phyloP scores from a whole-genome alignment of 176 grass and related monocot genomes.

The Paspalum notatum region DNA sequence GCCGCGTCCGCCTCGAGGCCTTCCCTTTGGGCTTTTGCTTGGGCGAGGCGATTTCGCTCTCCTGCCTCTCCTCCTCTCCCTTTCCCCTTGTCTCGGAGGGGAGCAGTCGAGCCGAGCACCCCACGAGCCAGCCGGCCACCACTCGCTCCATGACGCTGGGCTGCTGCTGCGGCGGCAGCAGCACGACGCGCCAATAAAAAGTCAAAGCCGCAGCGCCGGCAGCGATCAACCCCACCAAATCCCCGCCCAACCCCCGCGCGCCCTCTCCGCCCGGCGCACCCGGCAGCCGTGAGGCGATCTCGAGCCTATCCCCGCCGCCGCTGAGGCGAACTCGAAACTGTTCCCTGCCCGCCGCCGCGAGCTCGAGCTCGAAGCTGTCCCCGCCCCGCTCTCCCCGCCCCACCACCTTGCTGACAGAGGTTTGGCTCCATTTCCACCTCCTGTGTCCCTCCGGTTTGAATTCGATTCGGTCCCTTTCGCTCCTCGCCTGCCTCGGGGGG shows the following conservation, averaged over 20 bases:
- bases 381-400: neutral
- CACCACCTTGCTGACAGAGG: neutral
- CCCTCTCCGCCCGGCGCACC: neutral
- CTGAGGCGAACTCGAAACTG: neutral
- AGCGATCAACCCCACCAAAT: constrained; percentile 21
- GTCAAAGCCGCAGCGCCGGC: constrained; percentile 21
- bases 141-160: neutral
- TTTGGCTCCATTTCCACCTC: constrained; percentile 14
- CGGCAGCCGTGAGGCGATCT: neutral
- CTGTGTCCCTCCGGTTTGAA: neutral
- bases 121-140: neutral
- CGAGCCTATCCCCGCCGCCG: neutral
- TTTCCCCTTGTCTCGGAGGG: neutral
- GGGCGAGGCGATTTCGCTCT: neutral
- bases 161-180: neutral
- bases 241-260: neutral
- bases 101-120: neutral
- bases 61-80: neutral
- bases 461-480: constrained; percentile 20
- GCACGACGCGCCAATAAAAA: neutral
- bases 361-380: neutral
- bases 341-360: neutral
- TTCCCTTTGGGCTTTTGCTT: too few species aligned
- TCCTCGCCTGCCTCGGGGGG: neutral
- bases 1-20: neutral